phyloP scores from a whole-genome alignment of 768 basidiomycete genomes.

The Tricholoma sp. region DNA sequence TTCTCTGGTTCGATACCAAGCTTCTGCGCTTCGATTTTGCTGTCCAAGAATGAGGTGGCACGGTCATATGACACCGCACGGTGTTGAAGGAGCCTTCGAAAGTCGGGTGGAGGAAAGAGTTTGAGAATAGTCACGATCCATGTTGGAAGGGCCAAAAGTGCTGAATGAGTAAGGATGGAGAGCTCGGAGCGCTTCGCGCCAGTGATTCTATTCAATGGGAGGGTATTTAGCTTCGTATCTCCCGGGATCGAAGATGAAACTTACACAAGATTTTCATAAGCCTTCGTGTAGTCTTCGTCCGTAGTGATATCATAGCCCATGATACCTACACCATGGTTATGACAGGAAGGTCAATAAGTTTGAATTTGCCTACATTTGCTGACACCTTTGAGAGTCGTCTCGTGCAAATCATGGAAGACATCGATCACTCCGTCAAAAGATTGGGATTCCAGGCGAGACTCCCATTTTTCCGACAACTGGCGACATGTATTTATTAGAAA shows the following conservation, averaged over 20 bases:
- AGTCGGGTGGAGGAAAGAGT: not conserved
- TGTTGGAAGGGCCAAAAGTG: not conserved
- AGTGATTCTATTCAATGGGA: not conserved
- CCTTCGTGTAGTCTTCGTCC: not conserved
- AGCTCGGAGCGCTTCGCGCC: not conserved
- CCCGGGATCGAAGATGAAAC: not conserved
- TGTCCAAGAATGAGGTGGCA: not conserved
- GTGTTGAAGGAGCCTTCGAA: not conserved
- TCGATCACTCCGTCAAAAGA: not conserved
- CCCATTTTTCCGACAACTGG: not conserved
- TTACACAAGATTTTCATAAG: not conserved
- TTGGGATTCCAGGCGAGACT: not conserved
- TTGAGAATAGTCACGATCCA: not conserved
- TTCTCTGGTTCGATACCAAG: not conserved
- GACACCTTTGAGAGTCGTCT: not conserved
- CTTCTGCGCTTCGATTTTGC: not conserved
- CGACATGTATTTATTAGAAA: too few relatives aligned
- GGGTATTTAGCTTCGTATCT: not conserved
- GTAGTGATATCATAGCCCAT: not conserved
- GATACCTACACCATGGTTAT: not conserved
- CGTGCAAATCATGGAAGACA: not conserved
- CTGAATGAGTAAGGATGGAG: not conserved
- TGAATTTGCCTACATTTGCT: not conserved
- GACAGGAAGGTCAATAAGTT: not conserved
- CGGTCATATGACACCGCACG: not conserved